These are phyloP conservation scores for Penicillium silybi DNA, from an alignment of 495 filamentous ascomycete species.

Conservation along the genomic window DNA sequence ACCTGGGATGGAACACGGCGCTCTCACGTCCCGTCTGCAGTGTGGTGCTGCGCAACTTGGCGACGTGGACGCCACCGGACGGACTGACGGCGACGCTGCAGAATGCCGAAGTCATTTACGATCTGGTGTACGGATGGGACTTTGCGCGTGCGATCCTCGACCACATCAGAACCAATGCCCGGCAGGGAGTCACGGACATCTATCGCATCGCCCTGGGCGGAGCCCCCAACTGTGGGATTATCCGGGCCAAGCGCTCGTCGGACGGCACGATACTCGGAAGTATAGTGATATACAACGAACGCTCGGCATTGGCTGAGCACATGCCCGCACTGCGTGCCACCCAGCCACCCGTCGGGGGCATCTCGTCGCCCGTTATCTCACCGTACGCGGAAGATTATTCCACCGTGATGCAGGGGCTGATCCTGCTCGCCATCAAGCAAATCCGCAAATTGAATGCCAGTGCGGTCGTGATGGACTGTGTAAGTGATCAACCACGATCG, in stretches of 20 bases:
- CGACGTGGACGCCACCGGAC: constrained; percentile 70
- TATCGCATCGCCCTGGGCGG: constrained; percentile 76
- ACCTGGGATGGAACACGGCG: constrained; percentile 65
- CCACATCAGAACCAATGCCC: constrained; percentile 68
- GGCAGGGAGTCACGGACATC: constrained; percentile 78
- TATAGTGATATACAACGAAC: constrained; percentile 74
- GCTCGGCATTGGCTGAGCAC: constrained; percentile 61
- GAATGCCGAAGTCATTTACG: constrained; percentile 54
- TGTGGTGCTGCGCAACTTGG: constrained; percentile 61
- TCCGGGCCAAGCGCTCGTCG: constrained; percentile 67
- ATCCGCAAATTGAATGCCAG: constrained; percentile 71
- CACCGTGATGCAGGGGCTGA: constrained; percentile 72
- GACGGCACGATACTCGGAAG: constrained; percentile 71
- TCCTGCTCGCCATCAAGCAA: constrained; percentile 76
- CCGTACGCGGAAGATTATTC: constrained; percentile 64
- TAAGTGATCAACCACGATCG: constrained; percentile 37
- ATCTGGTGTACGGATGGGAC: constrained; percentile 76
- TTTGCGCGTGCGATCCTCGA: constrained; percentile 70
- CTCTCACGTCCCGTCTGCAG: constrained; percentile 61
- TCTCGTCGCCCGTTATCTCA: constrained; percentile 76
- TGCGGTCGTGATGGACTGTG: constrained; percentile 71
- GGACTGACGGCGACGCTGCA: constrained; percentile 67
- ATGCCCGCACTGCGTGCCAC: constrained; percentile 60
- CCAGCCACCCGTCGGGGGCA: constrained; percentile 58
- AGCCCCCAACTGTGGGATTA: constrained; percentile 69